phyloP scores from a whole-genome alignment of 2,329 filamentous ascomycete species.

The Cryphonectria japonica region DNA sequence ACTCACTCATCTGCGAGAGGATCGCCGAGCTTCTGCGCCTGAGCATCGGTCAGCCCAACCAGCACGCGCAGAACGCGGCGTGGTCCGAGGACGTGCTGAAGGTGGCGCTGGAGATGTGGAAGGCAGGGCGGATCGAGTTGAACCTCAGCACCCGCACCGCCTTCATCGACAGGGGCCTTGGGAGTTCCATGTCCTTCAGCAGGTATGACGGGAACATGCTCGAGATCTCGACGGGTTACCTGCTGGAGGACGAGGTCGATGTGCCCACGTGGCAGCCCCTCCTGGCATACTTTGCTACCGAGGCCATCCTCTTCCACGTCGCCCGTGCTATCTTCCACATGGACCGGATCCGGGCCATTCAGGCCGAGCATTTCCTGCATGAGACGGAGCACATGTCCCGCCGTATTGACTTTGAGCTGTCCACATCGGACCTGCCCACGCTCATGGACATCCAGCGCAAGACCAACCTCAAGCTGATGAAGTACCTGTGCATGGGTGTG shows the following conservation, averaged over 20 bases:
- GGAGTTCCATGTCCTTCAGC: constrained; percentile 36
- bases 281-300: constrained; percentile 33
- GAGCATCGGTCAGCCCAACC: constrained; percentile 31
- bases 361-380: constrained; percentile 40
- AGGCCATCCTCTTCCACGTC: constrained; percentile 42
- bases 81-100: constrained; percentile 34
- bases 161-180: constrained; percentile 36
- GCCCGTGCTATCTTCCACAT: constrained; percentile 37
- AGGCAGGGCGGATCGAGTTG: constrained; percentile 32
- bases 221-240: constrained; percentile 35
- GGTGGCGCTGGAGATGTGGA: constrained; percentile 35
- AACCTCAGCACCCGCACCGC: constrained; percentile 33
- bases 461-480: constrained; percentile 39
- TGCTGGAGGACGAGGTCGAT: constrained; percentile 35
- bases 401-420: constrained; percentile 41
- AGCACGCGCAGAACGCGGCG: constrained; percentile 26
- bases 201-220: constrained; percentile 31
- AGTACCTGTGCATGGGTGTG: constrained; percentile 40
- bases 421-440: constrained; percentile 34
- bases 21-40: constrained; percentile 34
- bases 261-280: constrained; percentile 36
- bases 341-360: constrained; percentile 36
- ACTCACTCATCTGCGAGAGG: constrained; percentile 29
- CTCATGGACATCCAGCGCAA: constrained; percentile 36
- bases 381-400: constrained; percentile 36